Conservation (phyloP, 257 asterid species). For the Linderniella brevidens region DNA sequence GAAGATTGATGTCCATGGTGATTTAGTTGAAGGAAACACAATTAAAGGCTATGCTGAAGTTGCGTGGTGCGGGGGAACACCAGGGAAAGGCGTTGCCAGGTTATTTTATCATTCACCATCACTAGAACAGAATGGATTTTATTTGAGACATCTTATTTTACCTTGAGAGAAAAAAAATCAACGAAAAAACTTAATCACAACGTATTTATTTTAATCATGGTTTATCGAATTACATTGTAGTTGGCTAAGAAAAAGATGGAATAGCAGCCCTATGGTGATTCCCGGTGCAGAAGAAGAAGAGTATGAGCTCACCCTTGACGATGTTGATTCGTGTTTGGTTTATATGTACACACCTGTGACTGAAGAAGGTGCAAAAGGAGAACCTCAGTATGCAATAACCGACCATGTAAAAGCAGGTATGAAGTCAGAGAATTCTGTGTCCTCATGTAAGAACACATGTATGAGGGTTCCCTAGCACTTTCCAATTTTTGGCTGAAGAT, state of each 20-base stretch:
- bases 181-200: neutral
- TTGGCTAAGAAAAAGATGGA: conserved; percentile 91
- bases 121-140: conserved; percentile 2
- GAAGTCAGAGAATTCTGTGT: conserved; percentile 6
- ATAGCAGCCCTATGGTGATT: conserved; percentile 76
- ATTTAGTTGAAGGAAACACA: conserved; percentile 73
- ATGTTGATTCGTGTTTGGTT: conserved; percentile 76
- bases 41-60: conserved; percentile 62
- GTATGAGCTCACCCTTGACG: conserved; percentile 64
- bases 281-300: conserved; percentile 86
- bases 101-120: conserved; percentile 18
- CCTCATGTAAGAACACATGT: conserved; percentile 3
- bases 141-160: conserved; percentile 8
- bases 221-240: conserved; percentile 23
- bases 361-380: conserved; percentile 93
- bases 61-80: conserved; percentile 98
- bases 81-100: conserved; percentile 95
- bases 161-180: neutral
- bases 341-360: conserved; percentile 96
- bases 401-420: conserved; percentile 90
- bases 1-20: conserved; percentile 69
- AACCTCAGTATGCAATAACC: conserved; percentile 89
- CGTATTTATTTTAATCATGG: conserved; percentile 9
- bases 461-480: conserved; percentile 2
- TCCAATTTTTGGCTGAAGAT: neutral